Percentiles rank a stretch among this genome's conserved stretches.
These are phyloP conservation scores for Friedmanniomyces simplex DNA, from an alignment of 495 filamentous ascomycete species.

Conservation along the genomic window DNA sequence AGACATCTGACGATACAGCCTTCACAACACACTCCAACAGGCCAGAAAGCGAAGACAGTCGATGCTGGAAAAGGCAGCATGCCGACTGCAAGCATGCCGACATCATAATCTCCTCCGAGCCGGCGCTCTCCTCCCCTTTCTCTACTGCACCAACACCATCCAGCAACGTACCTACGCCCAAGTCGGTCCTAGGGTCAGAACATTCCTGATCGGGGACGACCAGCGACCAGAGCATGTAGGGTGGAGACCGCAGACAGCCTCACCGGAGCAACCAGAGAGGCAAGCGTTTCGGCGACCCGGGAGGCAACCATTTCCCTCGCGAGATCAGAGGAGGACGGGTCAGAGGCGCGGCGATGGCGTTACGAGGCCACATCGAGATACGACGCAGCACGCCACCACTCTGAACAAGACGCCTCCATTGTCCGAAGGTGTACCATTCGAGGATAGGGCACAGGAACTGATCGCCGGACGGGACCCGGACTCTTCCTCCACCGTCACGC, in stretches of 20 bases:
- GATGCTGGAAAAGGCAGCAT: background rate
- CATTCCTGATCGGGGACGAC: too few relatives aligned
- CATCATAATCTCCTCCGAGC: background rate
- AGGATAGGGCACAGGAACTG: background rate
- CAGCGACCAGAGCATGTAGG: background rate
- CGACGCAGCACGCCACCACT: background rate
- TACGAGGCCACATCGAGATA: too few relatives aligned
- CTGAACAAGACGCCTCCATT: background rate
- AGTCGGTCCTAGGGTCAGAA: too few relatives aligned
- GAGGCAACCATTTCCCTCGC: too few relatives aligned
- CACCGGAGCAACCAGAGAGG: too few relatives aligned
- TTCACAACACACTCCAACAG: background rate
- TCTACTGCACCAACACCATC: conserved; percentile 15
- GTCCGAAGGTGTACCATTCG: conserved; percentile 10
- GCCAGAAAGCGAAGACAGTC: background rate
- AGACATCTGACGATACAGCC: background rate
- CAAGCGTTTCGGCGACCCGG: too few relatives aligned
- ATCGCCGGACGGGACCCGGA: background rate
- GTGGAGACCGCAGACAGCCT: background rate
- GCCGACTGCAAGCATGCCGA: background rate
- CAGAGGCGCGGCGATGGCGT: background rate
- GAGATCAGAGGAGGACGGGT: too few relatives aligned
- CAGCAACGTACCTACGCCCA: conserved; percentile 1
- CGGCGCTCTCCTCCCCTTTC: conserved; percentile 7
- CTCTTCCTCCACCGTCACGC: conserved; percentile 43